phyloP scores from a whole-genome alignment of 768 basidiomycete species.

The Trametes punicea region DNA sequence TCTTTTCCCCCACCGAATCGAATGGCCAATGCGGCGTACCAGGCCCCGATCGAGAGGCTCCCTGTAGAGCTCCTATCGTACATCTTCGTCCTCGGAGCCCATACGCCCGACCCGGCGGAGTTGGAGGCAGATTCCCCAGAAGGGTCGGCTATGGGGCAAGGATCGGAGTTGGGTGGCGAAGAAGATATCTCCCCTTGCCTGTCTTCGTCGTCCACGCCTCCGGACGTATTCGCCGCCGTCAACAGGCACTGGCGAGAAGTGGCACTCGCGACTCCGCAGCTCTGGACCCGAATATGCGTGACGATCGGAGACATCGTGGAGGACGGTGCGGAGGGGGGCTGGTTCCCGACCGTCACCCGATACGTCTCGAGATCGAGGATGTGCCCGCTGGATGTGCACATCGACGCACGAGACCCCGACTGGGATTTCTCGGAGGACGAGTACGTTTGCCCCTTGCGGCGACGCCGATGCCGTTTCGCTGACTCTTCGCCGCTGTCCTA shows the following conservation, averaged over 20 bases:
- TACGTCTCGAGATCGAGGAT: conserved; percentile 42
- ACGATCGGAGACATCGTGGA: conserved; percentile 29
- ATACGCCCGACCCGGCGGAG: conserved; percentile 29
- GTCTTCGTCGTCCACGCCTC: conserved; percentile 32
- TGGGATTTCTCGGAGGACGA: conserved; percentile 56
- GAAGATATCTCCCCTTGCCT: conserved; percentile 14
- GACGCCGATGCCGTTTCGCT: not conserved
- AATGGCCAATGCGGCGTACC: not conserved
- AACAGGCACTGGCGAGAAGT: conserved; percentile 52
- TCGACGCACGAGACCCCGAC: conserved; percentile 55
- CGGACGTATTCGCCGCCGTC: conserved; percentile 46
- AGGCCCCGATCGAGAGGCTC: conserved; percentile 31
- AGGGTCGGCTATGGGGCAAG: conserved; percentile 14
- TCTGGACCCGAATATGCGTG: conserved; percentile 57
- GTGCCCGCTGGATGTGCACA: conserved; percentile 51
- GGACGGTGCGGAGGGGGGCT: not conserved
- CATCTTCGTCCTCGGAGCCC: conserved; percentile 50
- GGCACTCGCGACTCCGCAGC: conserved; percentile 43
- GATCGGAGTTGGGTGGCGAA: not conserved
- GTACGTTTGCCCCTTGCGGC: not conserved
- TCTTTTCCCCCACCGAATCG: not conserved
- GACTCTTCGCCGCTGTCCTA: not conserved
- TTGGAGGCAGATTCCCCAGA: conserved; percentile 9
- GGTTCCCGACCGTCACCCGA: conserved; percentile 27
- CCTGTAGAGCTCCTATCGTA: conserved; percentile 57